A percentile compares a stretch with the other conserved stretches of the same genome.
These are phyloP conservation scores for Lipomyces sp. DNA, from an alignment of 805 yeast genomes.

Conservation along the genomic window DNA sequence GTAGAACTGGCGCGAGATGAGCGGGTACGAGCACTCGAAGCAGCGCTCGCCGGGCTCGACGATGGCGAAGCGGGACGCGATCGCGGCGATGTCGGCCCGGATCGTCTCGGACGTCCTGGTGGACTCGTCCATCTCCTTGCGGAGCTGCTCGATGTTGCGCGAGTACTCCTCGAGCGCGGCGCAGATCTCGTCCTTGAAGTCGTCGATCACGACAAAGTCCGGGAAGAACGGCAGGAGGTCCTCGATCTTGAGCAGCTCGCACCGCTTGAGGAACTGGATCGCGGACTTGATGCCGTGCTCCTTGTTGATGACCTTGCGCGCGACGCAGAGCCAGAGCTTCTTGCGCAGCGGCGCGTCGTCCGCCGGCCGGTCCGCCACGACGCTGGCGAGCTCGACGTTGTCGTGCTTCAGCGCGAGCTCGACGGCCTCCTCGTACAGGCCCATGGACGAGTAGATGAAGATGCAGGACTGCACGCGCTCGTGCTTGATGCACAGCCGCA, in stretches of 20 bases:
- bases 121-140: slow-evolving; percentile 74
- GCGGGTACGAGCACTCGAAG: slow-evolving; percentile 61
- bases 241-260: slow-evolving; percentile 53
- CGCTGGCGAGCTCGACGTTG: slow-evolving; percentile 55
- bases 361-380: slow-evolving; percentile 55
- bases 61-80: slow-evolving; percentile 53
- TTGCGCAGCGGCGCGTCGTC: slow-evolving; percentile 55
- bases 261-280: slow-evolving; percentile 32
- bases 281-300: slow-evolving; percentile 37
- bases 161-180: slow-evolving; percentile 74
- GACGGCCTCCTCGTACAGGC: slow-evolving; percentile 76
- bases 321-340: slow-evolving; percentile 68
- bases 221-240: slow-evolving; percentile 85
- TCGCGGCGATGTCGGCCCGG: slow-evolving; percentile 53
- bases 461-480: slow-evolving; percentile 64
- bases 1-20: slow-evolving; percentile 69
- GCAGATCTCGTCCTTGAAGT: slow-evolving; percentile 79
- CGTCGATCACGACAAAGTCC: slow-evolving; percentile 74
- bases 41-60: slow-evolving; percentile 86
- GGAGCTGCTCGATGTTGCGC: slow-evolving; percentile 57
- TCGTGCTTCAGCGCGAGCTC: slow-evolving; percentile 63
- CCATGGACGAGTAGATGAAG: slow-evolving; percentile 63
- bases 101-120: slow-evolving; percentile 57
- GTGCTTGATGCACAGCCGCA: slow-evolving; percentile 66
- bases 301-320: slow-evolving; percentile 45